Evolutionary conservation across 2,329 filamentous ascomycete genomes (phyloP).

Genomic region (Penicillium sp.): DNA sequence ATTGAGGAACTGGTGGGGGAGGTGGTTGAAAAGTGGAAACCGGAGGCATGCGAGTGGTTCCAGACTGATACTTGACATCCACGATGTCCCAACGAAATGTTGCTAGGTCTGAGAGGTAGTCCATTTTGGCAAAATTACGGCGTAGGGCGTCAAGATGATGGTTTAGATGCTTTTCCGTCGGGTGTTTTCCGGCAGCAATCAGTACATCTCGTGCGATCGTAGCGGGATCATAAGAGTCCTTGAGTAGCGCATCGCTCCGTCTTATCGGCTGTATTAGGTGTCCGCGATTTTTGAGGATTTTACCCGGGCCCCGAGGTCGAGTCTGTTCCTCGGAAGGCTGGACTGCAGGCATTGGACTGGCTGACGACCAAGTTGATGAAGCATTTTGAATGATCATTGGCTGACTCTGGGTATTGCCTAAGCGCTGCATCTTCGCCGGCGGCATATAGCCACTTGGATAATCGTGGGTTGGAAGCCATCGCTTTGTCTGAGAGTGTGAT

Average conservation of each 20-base stretch:
- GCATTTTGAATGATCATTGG: background rate
- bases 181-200: constrained; percentile 61
- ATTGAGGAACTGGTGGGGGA: background rate
- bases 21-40: background rate
- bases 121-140: constrained; percentile 44
- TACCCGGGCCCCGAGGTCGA: constrained; percentile 9
- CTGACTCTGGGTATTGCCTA: background rate
- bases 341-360: constrained; percentile 4
- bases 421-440: background rate
- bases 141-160: constrained; percentile 55
- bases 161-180: constrained; percentile 59
- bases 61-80: constrained; percentile 36
- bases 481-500: background rate
- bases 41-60: constrained; percentile 13
- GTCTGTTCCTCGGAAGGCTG: constrained; percentile 4
- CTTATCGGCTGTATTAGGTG: constrained; percentile 48
- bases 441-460: background rate
- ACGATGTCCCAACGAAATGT: constrained; percentile 63
- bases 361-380: background rate
- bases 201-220: constrained; percentile 65
- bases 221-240: constrained; percentile 57
- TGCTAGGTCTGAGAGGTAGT: constrained; percentile 52
- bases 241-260: constrained; percentile 39
- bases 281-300: constrained; percentile 30
- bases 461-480: background rate